Evolutionary conservation across 805 yeast genomes (phyloP).

Genomic region (Candida corydali): DNA sequence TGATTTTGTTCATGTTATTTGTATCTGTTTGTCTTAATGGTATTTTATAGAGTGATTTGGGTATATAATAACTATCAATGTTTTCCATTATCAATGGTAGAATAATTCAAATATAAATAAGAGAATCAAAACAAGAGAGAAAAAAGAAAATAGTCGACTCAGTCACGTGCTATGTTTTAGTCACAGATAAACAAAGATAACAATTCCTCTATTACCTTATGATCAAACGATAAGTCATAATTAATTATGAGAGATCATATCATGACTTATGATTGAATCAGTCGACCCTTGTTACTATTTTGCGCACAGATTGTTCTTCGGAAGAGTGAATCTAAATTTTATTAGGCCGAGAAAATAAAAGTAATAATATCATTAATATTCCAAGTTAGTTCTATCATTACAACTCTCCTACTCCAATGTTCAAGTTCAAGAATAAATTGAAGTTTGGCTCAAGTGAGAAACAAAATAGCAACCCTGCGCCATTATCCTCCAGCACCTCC

Average conservation of each 20-base stretch:
- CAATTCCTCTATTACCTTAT: too few species aligned
- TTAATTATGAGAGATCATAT: too few species aligned
- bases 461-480: not conserved
- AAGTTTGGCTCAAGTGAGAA: slow-evolving; percentile 22
- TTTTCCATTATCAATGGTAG: slow-evolving; percentile 3
- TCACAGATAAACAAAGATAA: too few species aligned
- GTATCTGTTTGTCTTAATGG: not conserved
- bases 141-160: not conserved
- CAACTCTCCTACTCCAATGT: slow-evolving; percentile 14
- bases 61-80: slow-evolving; percentile 3
- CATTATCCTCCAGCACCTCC: not conserved
- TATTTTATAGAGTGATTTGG: not conserved
- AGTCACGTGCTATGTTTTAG: too few species aligned
- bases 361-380: not conserved
- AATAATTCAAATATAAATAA: not conserved
- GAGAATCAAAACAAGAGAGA: not conserved
- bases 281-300: too few species aligned
- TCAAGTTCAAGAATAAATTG: slow-evolving; percentile 31
- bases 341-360: not conserved
- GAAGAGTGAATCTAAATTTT: slow-evolving; percentile 2
- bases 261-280: too few species aligned
- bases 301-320: too few species aligned
- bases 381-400: not conserved
- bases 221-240: too few species aligned
- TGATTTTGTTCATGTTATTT: not conserved